phyloP scores from a whole-genome alignment of 2,329 filamentous ascomycete genomes.

The Fusarium nematophilum region DNA sequence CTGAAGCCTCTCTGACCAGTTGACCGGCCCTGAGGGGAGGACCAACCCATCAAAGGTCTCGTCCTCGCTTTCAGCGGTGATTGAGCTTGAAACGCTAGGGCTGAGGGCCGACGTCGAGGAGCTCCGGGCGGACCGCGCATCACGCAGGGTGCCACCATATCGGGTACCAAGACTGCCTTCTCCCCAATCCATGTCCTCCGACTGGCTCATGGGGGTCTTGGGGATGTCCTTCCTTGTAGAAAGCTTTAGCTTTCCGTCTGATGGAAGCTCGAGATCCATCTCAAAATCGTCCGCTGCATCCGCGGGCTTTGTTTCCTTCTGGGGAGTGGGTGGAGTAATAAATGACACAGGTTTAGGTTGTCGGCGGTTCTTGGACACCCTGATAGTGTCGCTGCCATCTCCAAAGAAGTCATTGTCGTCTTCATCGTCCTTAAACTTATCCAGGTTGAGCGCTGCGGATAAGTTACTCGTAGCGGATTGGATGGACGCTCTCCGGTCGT shows the following conservation, averaged over 20 bases:
- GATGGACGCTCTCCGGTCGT: slow-evolving; percentile 46
- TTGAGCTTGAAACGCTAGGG: slow-evolving; percentile 90
- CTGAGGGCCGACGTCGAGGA: slow-evolving; percentile 91
- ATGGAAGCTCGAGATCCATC: slow-evolving; percentile 77
- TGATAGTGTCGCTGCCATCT: slow-evolving; percentile 74
- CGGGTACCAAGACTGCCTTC: slow-evolving; percentile 93
- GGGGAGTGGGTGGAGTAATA: slow-evolving; percentile 66
- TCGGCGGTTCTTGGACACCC: slow-evolving; percentile 70
- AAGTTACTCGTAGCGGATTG: slow-evolving; percentile 51
- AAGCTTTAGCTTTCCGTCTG: slow-evolving; percentile 73
- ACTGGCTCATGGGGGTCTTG: slow-evolving; percentile 68
- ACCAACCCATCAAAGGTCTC: slow-evolving; percentile 92
- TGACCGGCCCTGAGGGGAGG: slow-evolving; percentile 83
- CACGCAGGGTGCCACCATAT: slow-evolving; percentile 86
- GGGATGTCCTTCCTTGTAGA: slow-evolving; percentile 71
- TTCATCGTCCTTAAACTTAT: slow-evolving; percentile 73
- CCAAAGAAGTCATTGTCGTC: slow-evolving; percentile 73
- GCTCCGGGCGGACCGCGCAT: slow-evolving; percentile 82
- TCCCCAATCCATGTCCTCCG: slow-evolving; percentile 90
- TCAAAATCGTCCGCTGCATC: slow-evolving; percentile 75
- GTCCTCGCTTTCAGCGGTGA: slow-evolving; percentile 92
- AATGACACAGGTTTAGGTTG: slow-evolving; percentile 62
- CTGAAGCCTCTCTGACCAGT: slow-evolving; percentile 83
- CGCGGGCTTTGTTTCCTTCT: slow-evolving; percentile 53
- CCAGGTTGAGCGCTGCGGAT: slow-evolving; percentile 65